Percentiles rank a stretch among this genome's conserved stretches.
Evolutionary conservation across 768 basidiomycete species (phyloP).

Genomic region (Boletellus emodensis): DNA sequence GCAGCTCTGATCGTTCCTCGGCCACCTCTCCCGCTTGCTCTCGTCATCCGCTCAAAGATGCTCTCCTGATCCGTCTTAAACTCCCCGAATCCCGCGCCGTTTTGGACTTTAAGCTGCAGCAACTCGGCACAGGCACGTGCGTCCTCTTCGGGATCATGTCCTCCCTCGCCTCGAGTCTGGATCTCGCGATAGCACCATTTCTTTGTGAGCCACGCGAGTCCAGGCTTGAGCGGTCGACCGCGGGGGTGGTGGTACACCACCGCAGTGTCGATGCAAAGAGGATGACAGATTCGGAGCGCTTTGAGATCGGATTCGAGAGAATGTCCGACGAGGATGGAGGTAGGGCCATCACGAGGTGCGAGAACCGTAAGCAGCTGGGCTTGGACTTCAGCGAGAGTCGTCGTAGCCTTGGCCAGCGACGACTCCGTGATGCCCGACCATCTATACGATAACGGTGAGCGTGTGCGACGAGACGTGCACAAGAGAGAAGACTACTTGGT

Average conservation of each 20-base stretch:
- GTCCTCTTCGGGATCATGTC: constrained; percentile 95
- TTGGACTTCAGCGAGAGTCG: constrained; percentile 79
- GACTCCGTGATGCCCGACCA: constrained; percentile 93
- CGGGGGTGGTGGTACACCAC: constrained; percentile 89
- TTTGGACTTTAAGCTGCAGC: constrained; percentile 72
- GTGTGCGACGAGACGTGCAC: not conserved
- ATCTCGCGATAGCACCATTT: constrained; percentile 92
- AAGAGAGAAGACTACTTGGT: constrained; percentile 53
- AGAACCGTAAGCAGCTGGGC: constrained; percentile 59
- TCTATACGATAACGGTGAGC: constrained; percentile 33
- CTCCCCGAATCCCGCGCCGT: constrained; percentile 79
- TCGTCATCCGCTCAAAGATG: constrained; percentile 80
- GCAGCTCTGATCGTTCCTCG: constrained; percentile 50
- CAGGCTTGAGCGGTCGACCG: constrained; percentile 90
- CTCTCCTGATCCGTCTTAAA: constrained; percentile 82
- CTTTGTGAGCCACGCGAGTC: constrained; percentile 93
- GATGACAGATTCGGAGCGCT: constrained; percentile 83
- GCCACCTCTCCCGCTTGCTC: constrained; percentile 43
- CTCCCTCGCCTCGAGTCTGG: constrained; percentile 76
- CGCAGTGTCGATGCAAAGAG: constrained; percentile 88
- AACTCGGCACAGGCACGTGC: constrained; percentile 86
- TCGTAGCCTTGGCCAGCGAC: constrained; percentile 63
- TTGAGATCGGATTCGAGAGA: constrained; percentile 93
- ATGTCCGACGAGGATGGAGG: constrained; percentile 86
- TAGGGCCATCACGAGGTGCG: constrained; percentile 46